These are phyloP conservation scores for Ophiocordyceps unilateralis DNA, from an alignment of 2,329 filamentous ascomycete species.

Conservation along the genomic window DNA sequence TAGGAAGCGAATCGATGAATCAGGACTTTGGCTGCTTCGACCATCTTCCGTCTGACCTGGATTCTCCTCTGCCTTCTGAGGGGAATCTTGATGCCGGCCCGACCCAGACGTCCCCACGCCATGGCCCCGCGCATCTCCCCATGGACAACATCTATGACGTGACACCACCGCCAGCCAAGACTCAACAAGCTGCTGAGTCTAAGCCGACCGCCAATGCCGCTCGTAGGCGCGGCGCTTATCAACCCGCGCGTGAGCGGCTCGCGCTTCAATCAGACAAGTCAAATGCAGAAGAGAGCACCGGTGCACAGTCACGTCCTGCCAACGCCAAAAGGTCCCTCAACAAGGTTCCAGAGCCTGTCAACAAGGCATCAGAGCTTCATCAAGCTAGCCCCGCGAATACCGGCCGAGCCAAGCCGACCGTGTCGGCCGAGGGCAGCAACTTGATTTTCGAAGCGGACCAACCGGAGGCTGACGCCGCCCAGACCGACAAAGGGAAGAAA, in stretches of 20 bases:
- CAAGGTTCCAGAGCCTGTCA: background rate
- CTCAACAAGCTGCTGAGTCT: background rate
- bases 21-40: constrained; percentile 6
- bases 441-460: background rate
- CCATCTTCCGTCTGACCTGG: constrained; percentile 4
- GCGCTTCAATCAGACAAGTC: background rate
- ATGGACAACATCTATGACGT: constrained; percentile 11
- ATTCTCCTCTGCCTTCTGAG: constrained; percentile 2
- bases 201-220: background rate
- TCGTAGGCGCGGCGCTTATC: background rate
- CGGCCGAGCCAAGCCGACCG: background rate
- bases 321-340: background rate
- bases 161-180: constrained; percentile 3
- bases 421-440: no score
- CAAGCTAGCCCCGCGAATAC: background rate
- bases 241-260: background rate
- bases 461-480: background rate
- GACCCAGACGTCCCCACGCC: background rate
- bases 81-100: background rate
- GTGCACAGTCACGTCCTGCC: background rate
- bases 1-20: constrained; percentile 3
- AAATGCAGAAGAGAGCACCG: background rate
- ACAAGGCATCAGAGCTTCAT: background rate
- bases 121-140: constrained; percentile 7
- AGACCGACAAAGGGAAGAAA: constrained; percentile 4